Evolutionary conservation across 768 basidiomycete genomes (phyloP).

Genomic region (Suillus decipiens): DNA sequence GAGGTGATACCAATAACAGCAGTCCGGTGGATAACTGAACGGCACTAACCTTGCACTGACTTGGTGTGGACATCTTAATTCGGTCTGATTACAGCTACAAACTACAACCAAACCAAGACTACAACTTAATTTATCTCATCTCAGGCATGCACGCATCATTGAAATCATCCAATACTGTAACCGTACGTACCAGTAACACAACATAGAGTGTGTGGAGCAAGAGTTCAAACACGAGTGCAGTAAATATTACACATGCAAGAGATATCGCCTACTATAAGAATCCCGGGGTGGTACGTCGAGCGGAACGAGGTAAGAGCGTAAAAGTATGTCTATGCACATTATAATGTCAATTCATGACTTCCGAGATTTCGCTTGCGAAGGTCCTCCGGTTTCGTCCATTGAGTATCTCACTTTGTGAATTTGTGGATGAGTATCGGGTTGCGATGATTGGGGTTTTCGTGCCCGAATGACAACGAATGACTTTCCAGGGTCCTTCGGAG

Average conservation of each 20-base stretch:
- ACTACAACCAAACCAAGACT: too few relatives aligned
- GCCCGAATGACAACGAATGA: slow-evolving; percentile 77
- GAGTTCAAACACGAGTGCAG: slow-evolving; percentile 23
- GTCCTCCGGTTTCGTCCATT: slow-evolving; percentile 29
- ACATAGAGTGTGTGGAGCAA: not conserved
- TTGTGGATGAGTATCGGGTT: slow-evolving; percentile 22
- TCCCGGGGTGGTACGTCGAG: slow-evolving; percentile 18
- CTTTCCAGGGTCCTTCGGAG: slow-evolving; percentile 42
- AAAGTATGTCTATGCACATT: slow-evolving; percentile 14
- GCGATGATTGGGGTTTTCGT: slow-evolving; percentile 40
- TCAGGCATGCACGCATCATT: not conserved
- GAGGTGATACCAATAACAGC: slow-evolving; percentile 47
- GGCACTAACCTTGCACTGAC: slow-evolving; percentile 18
- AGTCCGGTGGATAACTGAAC: slow-evolving; percentile 17
- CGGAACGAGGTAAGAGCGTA: slow-evolving; percentile 14
- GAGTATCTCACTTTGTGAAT: slow-evolving; percentile 29
- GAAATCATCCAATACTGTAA: not conserved
- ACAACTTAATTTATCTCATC: not conserved
- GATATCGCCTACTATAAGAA: slow-evolving; percentile 27
- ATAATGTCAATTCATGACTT: slow-evolving; percentile 7
- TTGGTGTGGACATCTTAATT: slow-evolving; percentile 3
- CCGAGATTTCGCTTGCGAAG: slow-evolving; percentile 9
- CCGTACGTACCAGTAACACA: not conserved
- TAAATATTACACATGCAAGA: slow-evolving; percentile 32
- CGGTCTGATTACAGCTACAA: not conserved